Base-by-base conservation (phyloP, 208 protist species). In the Vickermania spadyakhi region DNA sequence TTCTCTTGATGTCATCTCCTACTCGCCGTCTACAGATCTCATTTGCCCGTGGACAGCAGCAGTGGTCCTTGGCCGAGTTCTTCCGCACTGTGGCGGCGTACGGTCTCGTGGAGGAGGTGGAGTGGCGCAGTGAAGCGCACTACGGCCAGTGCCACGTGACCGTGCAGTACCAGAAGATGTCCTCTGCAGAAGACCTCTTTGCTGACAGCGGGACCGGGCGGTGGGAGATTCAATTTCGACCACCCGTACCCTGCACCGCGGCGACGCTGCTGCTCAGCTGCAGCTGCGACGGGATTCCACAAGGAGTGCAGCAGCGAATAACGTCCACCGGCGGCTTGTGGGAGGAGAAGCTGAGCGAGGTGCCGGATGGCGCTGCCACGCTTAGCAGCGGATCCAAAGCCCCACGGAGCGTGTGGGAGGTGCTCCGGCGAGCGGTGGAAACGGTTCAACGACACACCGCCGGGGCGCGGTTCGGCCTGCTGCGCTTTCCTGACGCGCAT, bases 81-180 rank as follows among this genome's bases (percentile, higher is more conserved):
- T 88, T 86, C 58, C 70, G 64, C 42, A 78, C 80, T 13, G 73
- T 79, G 68, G 73, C 77, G 22, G 56, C 71, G 29, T 91, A 91
- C 69, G 84, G 84, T 4, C 56, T 74, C 21, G 73, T 91, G 31
- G 84, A 91, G 57, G 70, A 68, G 41, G 30, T 81, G 7, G 62
- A 58, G 36, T 81, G 69, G 52, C 70, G 87, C 26, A 72, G 79
- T 31, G 74, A 75, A 58, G 36, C 55, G 11, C 71, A 79, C 57
- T 88, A 84, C 60, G 75, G 82, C 72, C 68, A 67, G 5, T 75
- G 66, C 11, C 70, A 64, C 14, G 72, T 83, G 36, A 55, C 64
- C 25, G 42, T 89, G 25, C 85, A 92, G 66, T 92, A 85, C 51
- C 85, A 92, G 68, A 72, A 72, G 25, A 59, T 92, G 26, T 92